phyloP scores from a whole-genome alignment of 768 basidiomycete species.

The Imleria badia region DNA sequence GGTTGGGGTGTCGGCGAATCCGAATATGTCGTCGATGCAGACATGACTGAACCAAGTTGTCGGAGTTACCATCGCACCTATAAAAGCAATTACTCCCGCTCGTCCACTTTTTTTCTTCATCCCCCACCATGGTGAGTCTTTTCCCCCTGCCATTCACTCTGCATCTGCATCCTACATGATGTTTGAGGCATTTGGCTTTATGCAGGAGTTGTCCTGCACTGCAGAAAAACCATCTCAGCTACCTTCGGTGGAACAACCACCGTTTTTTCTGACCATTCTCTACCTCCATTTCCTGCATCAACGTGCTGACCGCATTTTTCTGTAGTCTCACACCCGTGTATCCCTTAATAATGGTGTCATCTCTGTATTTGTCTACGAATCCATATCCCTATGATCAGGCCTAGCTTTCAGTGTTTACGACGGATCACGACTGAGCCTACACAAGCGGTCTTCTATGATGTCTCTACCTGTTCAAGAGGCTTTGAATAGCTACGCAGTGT shows the following conservation, averaged over 20 bases:
- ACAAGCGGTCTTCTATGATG: no score
- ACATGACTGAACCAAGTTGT: conserved; percentile 29
- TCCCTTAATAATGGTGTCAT: background rate
- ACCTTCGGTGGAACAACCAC: conserved; percentile 66
- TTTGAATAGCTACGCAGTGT: conserved; percentile 29
- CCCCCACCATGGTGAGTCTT: conserved; percentile 23
- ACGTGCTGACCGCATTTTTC: conserved; percentile 23
- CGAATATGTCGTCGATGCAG: conserved; percentile 30
- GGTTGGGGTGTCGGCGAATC: conserved; percentile 34
- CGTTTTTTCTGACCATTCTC: conserved; percentile 45
- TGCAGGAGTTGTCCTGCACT: conserved; percentile 61
- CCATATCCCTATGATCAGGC: background rate
- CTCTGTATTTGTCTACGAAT: background rate
- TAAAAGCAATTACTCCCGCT: conserved; percentile 11
- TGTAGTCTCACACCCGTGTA: conserved; percentile 14
- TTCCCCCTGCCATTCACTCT: conserved; percentile 12
- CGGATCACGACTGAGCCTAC: background rate
- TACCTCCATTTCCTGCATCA: background rate
- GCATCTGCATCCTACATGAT: conserved; percentile 55
- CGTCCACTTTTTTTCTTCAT: background rate
- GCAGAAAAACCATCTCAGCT: conserved; percentile 88
- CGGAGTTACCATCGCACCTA: conserved; percentile 32
- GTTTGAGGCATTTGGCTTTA: conserved; percentile 97
- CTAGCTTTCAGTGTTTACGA: background rate
- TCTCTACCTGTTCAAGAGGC: no score